These are phyloP conservation scores for Mycena epipterygia DNA, from an alignment of 768 basidiomycete species.

Conservation along the genomic window DNA sequence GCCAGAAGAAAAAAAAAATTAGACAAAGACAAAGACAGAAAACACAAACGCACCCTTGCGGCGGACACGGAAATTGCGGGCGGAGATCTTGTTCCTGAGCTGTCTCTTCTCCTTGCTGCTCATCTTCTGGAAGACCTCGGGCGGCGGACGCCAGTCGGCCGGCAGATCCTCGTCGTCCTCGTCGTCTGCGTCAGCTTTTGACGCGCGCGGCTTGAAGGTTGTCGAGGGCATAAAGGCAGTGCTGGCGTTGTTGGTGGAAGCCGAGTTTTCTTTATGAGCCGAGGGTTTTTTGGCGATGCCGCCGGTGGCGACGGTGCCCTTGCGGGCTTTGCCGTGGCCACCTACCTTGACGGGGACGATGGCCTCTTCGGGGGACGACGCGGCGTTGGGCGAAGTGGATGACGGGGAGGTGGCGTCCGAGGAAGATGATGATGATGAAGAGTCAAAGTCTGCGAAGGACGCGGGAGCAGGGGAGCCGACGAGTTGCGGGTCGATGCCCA, in stretches of 20 bases:
- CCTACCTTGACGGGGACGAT: constrained; percentile 69
- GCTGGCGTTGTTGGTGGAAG: constrained; percentile 28
- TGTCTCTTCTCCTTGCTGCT: constrained; percentile 96
- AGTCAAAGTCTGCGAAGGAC: constrained; percentile 53
- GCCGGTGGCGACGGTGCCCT: constrained; percentile 79
- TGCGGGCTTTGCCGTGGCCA: constrained; percentile 72
- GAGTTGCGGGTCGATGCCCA: constrained; percentile 81
- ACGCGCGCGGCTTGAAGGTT: constrained; percentile 34
- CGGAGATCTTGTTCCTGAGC: constrained; percentile 96
- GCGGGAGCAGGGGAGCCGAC: constrained; percentile 70
- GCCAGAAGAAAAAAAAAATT: constrained; percentile 32
- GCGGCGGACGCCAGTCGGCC: constrained; percentile 88
- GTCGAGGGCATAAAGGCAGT: constrained; percentile 42
- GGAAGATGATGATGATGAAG: constrained; percentile 14
- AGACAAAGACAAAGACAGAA: constrained; percentile 23
- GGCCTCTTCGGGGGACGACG: constrained; percentile 45
- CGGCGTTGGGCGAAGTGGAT: constrained; percentile 46
- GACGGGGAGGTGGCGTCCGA: background rate
- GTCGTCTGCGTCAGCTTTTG: constrained; percentile 38
- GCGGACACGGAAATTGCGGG: constrained; percentile 94
- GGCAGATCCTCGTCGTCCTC: constrained; percentile 69
- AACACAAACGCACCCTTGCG: constrained; percentile 79
- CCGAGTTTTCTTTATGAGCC: constrained; percentile 58
- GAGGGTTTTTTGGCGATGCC: constrained; percentile 74
- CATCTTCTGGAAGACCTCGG: constrained; percentile 97